Evolutionary conservation across 495 filamentous ascomycete species (phyloP).

Genomic region (Neohortaea acidophila): DNA sequence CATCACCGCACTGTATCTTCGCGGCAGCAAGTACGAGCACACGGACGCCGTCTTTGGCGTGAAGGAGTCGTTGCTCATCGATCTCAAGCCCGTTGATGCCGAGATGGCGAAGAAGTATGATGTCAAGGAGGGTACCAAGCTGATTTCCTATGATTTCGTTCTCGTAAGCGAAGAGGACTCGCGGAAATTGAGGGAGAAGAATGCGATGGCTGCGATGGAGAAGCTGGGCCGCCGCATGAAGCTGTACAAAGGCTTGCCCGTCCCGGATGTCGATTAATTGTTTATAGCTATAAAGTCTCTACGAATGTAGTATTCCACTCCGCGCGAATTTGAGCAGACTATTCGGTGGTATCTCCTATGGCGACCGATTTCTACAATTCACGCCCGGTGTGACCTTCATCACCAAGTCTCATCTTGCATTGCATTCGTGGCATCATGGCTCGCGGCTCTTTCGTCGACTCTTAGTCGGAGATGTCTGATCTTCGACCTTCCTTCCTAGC

Average conservation of each 20-base stretch:
- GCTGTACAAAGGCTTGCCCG: constrained; percentile 67
- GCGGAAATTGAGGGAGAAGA: constrained; percentile 46
- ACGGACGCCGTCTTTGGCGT: constrained; percentile 90
- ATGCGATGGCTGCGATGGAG: constrained; percentile 57
- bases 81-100: constrained; percentile 47
- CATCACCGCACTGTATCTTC: constrained; percentile 72
- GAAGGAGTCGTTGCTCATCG: constrained; percentile 66
- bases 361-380: no score
- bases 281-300: no score
- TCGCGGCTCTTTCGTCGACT: no score
- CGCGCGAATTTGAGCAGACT: no score
- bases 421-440: no score
- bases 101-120: constrained; percentile 44
- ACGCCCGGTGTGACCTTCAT: no score
- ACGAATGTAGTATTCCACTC: no score
- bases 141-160: constrained; percentile 61
- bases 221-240: constrained; percentile 57
- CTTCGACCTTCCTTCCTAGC: no score
- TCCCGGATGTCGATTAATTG: constrained; percentile 54
- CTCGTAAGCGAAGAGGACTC: constrained; percentile 58
- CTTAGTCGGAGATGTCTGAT: no score
- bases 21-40: constrained; percentile 74
- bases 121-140: constrained; percentile 36
- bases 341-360: no score
- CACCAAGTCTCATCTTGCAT: no score